Evolutionary conservation across 305 asterid species (phyloP).

Genomic region (Fraxinus dipetala): DNA sequence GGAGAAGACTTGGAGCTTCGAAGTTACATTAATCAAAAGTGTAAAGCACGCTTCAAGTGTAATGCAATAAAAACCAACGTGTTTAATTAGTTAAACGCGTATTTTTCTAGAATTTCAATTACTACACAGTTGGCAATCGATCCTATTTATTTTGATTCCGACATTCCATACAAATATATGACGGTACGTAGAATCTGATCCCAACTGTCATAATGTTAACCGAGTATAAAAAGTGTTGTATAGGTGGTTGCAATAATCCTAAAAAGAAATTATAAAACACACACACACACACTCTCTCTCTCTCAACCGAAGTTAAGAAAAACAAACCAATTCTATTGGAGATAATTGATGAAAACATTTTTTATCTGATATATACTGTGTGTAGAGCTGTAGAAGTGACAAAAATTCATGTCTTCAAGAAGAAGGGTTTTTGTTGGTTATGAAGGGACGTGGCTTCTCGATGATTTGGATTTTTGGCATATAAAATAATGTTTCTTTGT

Average conservation of each 20-base stretch:
- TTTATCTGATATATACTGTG: neutral
- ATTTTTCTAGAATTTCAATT: too few species aligned
- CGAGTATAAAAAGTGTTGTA: neutral
- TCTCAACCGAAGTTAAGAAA: too few species aligned
- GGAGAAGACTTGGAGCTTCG: too few species aligned
- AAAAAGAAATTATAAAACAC: neutral
- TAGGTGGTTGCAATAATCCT: neutral
- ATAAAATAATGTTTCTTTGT: neutral
- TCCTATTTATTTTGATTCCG: too few species aligned
- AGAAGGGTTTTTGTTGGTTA: constrained; percentile 6
- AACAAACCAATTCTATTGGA: neutral
- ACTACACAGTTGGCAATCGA: too few species aligned
- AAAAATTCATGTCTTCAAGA: neutral
- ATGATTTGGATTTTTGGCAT: neutral
- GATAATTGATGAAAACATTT: neutral
- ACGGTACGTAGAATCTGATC: too few species aligned
- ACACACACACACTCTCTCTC: too few species aligned
- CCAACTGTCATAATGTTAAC: neutral
- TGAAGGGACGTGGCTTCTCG: neutral
- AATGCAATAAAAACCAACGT: too few species aligned
- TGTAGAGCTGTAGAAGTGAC: neutral
- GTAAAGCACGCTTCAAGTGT: too few species aligned
- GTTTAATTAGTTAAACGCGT: too few species aligned
- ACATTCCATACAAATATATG: too few species aligned
- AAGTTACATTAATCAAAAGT: too few species aligned